Evolutionary conservation across 2,329 filamentous ascomycete genomes (phyloP).

Genomic region (Apiospora marii): DNA sequence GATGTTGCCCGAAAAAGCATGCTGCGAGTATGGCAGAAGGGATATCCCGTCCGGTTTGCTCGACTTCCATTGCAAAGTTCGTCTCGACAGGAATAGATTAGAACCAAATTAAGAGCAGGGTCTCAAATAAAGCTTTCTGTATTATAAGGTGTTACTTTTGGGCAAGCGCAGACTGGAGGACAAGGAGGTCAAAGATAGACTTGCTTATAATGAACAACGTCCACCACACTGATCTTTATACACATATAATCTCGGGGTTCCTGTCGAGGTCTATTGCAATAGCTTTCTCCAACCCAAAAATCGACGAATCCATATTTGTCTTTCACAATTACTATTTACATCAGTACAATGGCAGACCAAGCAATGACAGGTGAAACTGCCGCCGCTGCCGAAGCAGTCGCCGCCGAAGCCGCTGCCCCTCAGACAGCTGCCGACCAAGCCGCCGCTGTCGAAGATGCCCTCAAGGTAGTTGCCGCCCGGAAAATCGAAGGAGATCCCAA

Average conservation of each 20-base stretch:
- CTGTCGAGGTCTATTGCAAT: not conserved
- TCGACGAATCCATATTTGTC: not conserved
- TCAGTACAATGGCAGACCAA: constrained; percentile 5
- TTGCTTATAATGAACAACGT: not conserved
- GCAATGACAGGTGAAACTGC: not conserved
- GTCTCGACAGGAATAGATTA: not conserved
- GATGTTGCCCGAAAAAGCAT: not conserved
- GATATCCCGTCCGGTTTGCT: not conserved
- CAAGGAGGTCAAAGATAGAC: not conserved
- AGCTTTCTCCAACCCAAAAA: not conserved
- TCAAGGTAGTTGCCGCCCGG: too few relatives aligned
- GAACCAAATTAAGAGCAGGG: not conserved
- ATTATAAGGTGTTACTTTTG: not conserved
- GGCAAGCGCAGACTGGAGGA: not conserved
- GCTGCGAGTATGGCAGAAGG: constrained; percentile 10
- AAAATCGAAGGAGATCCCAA: too few relatives aligned
- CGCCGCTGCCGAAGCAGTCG: not conserved
- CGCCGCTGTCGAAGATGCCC: too few relatives aligned
- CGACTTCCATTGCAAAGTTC: not conserved
- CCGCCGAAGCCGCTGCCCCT: not conserved
- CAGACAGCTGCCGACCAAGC: too few relatives aligned
- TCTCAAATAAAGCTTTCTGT: not conserved
- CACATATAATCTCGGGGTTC: not conserved
- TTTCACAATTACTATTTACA: not conserved
- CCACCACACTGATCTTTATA: not conserved